Evolutionary conservation across 1,284 basidiomycete genomes (phyloP).

Genomic region (Schizophyllum amplum): DNA sequence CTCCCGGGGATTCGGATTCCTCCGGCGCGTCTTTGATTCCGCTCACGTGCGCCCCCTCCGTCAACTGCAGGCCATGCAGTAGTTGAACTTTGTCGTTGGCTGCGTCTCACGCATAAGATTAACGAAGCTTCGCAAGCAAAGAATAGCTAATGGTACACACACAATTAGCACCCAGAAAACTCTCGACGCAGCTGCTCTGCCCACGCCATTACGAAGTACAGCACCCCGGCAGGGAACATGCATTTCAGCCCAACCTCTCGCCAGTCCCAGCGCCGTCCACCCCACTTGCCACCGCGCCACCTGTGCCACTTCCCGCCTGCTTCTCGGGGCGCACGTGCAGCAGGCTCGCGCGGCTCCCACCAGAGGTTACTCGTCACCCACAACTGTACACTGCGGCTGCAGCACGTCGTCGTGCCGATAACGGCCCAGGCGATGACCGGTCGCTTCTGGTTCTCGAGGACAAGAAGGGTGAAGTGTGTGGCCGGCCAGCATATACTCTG

Average conservation of each 20-base stretch:
- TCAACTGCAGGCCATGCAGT: no score
- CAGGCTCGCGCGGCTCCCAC: constrained; percentile 27
- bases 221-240: constrained; percentile 56
- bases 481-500: constrained; percentile 84
- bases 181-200: constrained; percentile 40
- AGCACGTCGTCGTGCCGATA: constrained; percentile 74
- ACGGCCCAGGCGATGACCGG: constrained; percentile 75
- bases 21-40: background rate
- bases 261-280: constrained; percentile 69
- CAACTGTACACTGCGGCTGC: constrained; percentile 66
- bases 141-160: background rate
- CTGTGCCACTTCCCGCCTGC: constrained; percentile 28
- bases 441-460: constrained; percentile 53
- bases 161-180: constrained; percentile 23
- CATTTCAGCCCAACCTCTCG: constrained; percentile 56
- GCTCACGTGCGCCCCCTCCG: no score
- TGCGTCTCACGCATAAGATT: background rate
- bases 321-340: constrained; percentile 8
- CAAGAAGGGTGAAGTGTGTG: constrained; percentile 65
- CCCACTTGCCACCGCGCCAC: constrained; percentile 38
- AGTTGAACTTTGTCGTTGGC: no score
- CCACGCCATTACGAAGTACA: constrained; percentile 80
- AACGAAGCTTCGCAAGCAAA: background rate
- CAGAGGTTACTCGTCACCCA: constrained; percentile 81
- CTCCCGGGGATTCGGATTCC: no score